A percentile compares a stretch with the other conserved stretches of the same genome.
Evolutionary conservation across 768 basidiomycete species (phyloP).

Genomic region (Trametes punicea): DNA sequence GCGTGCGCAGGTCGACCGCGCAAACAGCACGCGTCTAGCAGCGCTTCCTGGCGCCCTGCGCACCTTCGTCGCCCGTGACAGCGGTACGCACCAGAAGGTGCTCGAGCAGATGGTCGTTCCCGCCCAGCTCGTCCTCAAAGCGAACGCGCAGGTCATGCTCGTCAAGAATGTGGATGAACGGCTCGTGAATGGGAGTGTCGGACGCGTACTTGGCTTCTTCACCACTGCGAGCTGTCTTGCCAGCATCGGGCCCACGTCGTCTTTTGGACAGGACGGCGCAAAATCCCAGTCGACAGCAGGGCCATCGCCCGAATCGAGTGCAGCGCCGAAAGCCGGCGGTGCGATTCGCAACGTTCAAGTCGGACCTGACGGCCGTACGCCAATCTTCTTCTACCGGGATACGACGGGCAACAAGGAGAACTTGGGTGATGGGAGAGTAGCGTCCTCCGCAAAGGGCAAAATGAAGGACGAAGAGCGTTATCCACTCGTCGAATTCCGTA

Average conservation of each 20-base stretch:
- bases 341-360: slow-evolving; percentile 37
- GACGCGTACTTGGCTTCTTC: slow-evolving; percentile 55
- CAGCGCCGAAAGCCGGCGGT: slow-evolving; percentile 25
- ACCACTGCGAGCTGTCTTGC: slow-evolving; percentile 23
- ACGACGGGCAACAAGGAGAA: slow-evolving; percentile 36
- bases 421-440: slow-evolving; percentile 13
- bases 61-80: slow-evolving; percentile 52
- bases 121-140: slow-evolving; percentile 50
- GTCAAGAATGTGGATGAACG: slow-evolving; percentile 62
- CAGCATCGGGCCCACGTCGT: not conserved
- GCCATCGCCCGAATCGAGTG: slow-evolving; percentile 21
- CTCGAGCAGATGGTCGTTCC: slow-evolving; percentile 64
- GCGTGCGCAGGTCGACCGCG: slow-evolving; percentile 63
- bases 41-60: slow-evolving; percentile 41
- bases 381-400: slow-evolving; percentile 17
- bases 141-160: slow-evolving; percentile 64
- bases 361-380: slow-evolving; percentile 30
- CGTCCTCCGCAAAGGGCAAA: slow-evolving; percentile 26
- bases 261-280: not conserved
- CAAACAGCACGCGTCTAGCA: slow-evolving; percentile 55
- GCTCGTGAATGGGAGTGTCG: slow-evolving; percentile 71
- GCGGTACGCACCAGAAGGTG: slow-evolving; percentile 46
- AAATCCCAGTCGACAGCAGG: slow-evolving; percentile 16
- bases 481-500: slow-evolving; percentile 47
- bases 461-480: slow-evolving; percentile 40